These are phyloP conservation scores for Trametes sanguinea DNA, from an alignment of 768 basidiomycete species.

Conservation along the genomic window DNA sequence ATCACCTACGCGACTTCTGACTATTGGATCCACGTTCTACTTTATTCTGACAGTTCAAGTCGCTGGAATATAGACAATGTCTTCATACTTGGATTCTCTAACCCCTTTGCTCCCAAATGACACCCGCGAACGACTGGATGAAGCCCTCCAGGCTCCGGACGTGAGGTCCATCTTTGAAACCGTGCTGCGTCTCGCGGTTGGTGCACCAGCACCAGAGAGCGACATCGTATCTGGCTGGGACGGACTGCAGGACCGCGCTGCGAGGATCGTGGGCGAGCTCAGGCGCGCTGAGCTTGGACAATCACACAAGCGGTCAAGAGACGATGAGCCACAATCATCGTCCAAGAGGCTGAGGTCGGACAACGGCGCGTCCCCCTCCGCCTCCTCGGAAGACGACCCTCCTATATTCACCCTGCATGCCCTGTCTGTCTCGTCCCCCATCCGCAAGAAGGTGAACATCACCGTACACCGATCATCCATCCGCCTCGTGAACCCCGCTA, in stretches of 20 bases:
- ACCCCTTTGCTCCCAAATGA: constrained; percentile 13
- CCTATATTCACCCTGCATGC: constrained; percentile 62
- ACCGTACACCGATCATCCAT: constrained; percentile 54
- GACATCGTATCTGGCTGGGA: constrained; percentile 10
- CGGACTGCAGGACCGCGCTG: constrained; percentile 8
- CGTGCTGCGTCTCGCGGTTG: constrained; percentile 15
- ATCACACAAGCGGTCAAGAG: constrained; percentile 16
- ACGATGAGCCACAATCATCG: constrained; percentile 8
- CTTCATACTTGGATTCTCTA: constrained; percentile 17
- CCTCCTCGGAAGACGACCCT: constrained; percentile 35
- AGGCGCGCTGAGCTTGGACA: constrained; percentile 12
- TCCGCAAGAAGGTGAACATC: constrained; percentile 77
- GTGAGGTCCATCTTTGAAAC: constrained; percentile 7
- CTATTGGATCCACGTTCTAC: background rate
- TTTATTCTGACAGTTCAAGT: background rate
- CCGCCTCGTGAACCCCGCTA: constrained; percentile 51
- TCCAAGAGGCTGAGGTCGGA: constrained; percentile 12
- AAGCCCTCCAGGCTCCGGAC: constrained; percentile 10
- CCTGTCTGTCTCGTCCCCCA: constrained; percentile 69
- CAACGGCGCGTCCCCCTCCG: background rate
- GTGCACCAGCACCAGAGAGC: constrained; percentile 10
- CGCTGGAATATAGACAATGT: background rate
- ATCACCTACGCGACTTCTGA: background rate
- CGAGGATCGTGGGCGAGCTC: constrained; percentile 14
- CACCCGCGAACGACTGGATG: constrained; percentile 11